Conservation (phyloP, 2,329 filamentous ascomycete genomes). For the Stenocarpella maydis region DNA sequence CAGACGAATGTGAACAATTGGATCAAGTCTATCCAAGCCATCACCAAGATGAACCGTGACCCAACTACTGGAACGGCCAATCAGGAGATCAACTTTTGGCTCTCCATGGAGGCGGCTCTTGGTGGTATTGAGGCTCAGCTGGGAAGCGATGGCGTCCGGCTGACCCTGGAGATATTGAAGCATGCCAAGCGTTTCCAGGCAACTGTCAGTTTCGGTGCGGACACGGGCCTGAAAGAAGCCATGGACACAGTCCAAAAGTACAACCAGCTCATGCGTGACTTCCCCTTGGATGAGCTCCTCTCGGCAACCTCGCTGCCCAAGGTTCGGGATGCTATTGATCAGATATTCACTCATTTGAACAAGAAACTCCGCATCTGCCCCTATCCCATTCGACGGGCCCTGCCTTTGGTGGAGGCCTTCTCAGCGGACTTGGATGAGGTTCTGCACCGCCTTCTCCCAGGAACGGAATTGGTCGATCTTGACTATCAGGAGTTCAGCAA, state of each 20-base stretch:
- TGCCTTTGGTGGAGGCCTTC: constrained; percentile 96
- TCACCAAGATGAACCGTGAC: constrained; percentile 93
- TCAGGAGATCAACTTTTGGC: constrained; percentile 99
- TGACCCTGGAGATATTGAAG: constrained; percentile 94
- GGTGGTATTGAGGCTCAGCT: constrained; percentile 92
- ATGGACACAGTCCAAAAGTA: constrained; percentile 98
- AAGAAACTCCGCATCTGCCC: constrained; percentile 97
- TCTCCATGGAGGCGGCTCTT: constrained; percentile 93
- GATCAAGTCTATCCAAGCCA: constrained; percentile 98
- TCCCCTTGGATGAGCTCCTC: constrained; percentile 92
- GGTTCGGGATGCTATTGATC: constrained; percentile 84
- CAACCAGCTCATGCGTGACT: constrained; percentile 98
- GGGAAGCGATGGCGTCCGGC: constrained; percentile 82
- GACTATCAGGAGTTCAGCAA: constrained; percentile 90
- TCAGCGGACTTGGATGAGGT: constrained; percentile 90
- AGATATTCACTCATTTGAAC: constrained; percentile 95
- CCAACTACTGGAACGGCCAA: constrained; percentile 79
- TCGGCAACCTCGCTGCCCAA: constrained; percentile 91
- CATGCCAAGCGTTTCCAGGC: constrained; percentile 98
- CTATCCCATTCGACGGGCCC: constrained; percentile 89
- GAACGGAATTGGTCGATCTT: constrained; percentile 87
- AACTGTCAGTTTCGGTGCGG: constrained; percentile 94
- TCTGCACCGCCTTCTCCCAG: constrained; percentile 85
- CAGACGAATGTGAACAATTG: constrained; percentile 95
- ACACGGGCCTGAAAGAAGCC: constrained; percentile 94